phyloP scores from a whole-genome alignment of 371 early-diverging fungal species.

The Circinella minor region DNA sequence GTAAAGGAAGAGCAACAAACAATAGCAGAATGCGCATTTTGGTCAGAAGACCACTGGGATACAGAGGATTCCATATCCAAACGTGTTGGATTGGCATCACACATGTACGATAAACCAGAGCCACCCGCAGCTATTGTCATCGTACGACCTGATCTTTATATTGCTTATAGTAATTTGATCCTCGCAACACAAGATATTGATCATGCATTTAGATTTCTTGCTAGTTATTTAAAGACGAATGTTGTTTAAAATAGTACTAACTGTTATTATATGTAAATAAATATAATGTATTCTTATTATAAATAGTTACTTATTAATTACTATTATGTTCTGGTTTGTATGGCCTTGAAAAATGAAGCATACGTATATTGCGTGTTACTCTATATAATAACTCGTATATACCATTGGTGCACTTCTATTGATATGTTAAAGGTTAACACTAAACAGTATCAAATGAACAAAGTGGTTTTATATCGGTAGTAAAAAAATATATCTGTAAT shows the following conservation, averaged over 20 bases:
- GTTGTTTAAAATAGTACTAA: background rate
- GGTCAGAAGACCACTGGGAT: slow-evolving; percentile 21
- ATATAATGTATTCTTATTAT: no score
- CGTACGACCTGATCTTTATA: slow-evolving; percentile 27
- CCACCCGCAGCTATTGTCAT: slow-evolving; percentile 24
- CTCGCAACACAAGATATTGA: slow-evolving; percentile 20
- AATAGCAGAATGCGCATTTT: slow-evolving; percentile 10
- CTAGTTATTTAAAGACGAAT: background rate
- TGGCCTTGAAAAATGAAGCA: no score
- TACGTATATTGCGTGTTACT: no score
- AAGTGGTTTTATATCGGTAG: no score
- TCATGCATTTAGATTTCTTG: slow-evolving; percentile 11
- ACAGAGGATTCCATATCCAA: slow-evolving; percentile 11
- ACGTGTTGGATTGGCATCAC: slow-evolving; percentile 14
- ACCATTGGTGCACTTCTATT: no score
- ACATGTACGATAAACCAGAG: slow-evolving; percentile 3
- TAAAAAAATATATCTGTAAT: no score
- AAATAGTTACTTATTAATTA: no score
- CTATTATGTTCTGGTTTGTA: no score
- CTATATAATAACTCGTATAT: no score
- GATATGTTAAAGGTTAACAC: no score
- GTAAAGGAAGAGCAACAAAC: background rate
- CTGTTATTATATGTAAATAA: no score
- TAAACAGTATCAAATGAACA: no score
- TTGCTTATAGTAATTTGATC: slow-evolving; percentile 20